These are phyloP conservation scores for Geotrichum cucujoidarum DNA, from an alignment of 1,139 yeast species.

Conservation along the genomic window DNA sequence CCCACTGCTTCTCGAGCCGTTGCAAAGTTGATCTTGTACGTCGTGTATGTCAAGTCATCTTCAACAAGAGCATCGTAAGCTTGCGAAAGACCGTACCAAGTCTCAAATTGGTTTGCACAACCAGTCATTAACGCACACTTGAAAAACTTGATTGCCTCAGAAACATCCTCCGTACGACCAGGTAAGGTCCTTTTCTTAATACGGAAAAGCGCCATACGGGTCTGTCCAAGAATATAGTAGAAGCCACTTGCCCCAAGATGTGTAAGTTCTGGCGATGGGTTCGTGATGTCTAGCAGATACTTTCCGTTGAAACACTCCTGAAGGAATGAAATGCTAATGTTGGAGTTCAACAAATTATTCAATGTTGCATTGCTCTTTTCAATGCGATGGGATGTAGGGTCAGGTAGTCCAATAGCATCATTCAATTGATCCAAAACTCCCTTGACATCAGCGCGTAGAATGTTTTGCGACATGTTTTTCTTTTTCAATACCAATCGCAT, in stretches of 20 bases:
- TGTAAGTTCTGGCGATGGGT: constrained; percentile 37
- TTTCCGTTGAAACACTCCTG: constrained; percentile 57
- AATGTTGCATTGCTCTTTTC: constrained; percentile 41
- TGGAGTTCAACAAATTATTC: constrained; percentile 49
- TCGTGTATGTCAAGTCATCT: constrained; percentile 85
- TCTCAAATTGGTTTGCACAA: constrained; percentile 59
- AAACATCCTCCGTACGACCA: constrained; percentile 76
- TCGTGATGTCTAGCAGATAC: constrained; percentile 39
- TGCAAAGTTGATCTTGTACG: constrained; percentile 66
- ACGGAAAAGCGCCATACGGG: constrained; percentile 61
- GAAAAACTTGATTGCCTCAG: constrained; percentile 62
- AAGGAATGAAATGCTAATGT: constrained; percentile 50
- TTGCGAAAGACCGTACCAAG: constrained; percentile 83
- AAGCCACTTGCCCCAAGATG: constrained; percentile 52
- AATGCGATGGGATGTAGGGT: constrained; percentile 37
- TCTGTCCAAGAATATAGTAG: constrained; percentile 67
- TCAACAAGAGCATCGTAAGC: constrained; percentile 77
- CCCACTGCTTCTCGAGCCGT: constrained; percentile 65
- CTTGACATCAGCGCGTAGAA: constrained; percentile 61
- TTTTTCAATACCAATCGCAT: constrained; percentile 56
- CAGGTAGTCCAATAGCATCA: constrained; percentile 69
- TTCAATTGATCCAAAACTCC: constrained; percentile 64
- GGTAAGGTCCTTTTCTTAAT: constrained; percentile 67
- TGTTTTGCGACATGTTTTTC: constrained; percentile 52
- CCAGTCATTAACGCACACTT: constrained; percentile 63